These are phyloP conservation scores for Chytriomyces sp. DNA, from an alignment of 192 early-diverging fungal species.

Conservation along the genomic window DNA sequence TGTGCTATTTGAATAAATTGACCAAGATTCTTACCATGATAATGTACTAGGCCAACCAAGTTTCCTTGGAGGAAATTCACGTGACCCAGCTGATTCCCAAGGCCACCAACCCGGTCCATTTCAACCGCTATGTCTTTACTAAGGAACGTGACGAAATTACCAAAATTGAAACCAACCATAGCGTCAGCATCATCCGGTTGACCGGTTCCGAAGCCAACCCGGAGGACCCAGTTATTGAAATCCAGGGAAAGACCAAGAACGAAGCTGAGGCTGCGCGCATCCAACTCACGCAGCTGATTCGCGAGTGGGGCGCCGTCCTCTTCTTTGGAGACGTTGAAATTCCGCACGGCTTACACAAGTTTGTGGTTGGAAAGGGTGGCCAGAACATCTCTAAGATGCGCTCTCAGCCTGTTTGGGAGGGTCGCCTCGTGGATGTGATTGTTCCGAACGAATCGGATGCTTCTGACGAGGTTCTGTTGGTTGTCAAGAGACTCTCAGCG, in stretches of 20 bases:
- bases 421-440: conserved; percentile 70
- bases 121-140: conserved; percentile 71
- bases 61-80: conserved; percentile 73
- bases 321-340: conserved; percentile 73
- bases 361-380: conserved; percentile 85
- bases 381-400: conserved; percentile 83
- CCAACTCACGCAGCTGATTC: conserved; percentile 57
- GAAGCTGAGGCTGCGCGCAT: conserved; percentile 67
- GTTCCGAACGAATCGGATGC: conserved; percentile 71
- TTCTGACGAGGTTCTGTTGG: conserved; percentile 75
- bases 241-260: conserved; percentile 68
- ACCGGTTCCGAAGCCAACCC: not conserved
- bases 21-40: conserved; percentile 9
- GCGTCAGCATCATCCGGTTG: conserved; percentile 27
- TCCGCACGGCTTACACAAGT: conserved; percentile 73
- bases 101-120: conserved; percentile 52
- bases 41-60: conserved; percentile 62
- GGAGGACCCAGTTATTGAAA: conserved; percentile 64
- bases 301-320: conserved; percentile 51
- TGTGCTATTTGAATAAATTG: not conserved
- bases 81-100: conserved; percentile 57
- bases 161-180: conserved; percentile 74
- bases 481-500: conserved; percentile 64
- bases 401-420: conserved; percentile 64
- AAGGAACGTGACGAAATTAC: conserved; percentile 70